Base-by-base conservation (phyloP, 352 stramenopile species). In the Proteromonas lacertae region DNA sequence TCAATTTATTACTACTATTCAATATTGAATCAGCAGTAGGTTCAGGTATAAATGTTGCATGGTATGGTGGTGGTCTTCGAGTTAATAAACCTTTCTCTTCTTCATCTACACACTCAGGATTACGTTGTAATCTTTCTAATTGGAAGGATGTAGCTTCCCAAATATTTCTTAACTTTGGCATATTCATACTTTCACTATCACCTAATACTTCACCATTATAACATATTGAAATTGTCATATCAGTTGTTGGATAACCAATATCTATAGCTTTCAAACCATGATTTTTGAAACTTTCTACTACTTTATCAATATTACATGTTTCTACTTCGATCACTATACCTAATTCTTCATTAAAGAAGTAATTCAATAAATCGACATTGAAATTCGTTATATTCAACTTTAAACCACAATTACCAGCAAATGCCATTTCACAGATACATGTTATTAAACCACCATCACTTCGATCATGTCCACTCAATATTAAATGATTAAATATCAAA, bases 91-190 rank as follows among this genome's bases (percentile, higher is more conserved):
- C 69, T n/a, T 62, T 59, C 50, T 89, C 61, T 58, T 98, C 87
- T 52, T 84, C 56, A 5, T 58, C 61, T 7, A 95, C 81, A 47
- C 79, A 93, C 16, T 74, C 62, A 4, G 71, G 78, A 60, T 93
- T 89, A 55, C 77, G 68, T 54, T 98, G 87, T 34, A 72, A 66
- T 52, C 87, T 80, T 48, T 98, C 87, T 10, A 96, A 61, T 55
- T 82, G 67, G 47, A 95, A 96, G 43, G 72, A 90, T n/a, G 84
- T 97, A 5, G 71, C 66, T 49, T 99, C 87, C 84, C 84, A 99
- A 38, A 90, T 62, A 48, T 93, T 74, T 36, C 84, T 69, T 28
- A 96, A 57, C 36, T 69, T 56, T 6, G 61, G 50, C 2, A 35
- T 3, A n/a, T n/a, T n/a, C 41, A 66, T 71, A 35, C 62, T 53